Base-by-base conservation (phyloP, 2,329 filamentous ascomycete species). In the Chrysoporthe austroafricana region DNA sequence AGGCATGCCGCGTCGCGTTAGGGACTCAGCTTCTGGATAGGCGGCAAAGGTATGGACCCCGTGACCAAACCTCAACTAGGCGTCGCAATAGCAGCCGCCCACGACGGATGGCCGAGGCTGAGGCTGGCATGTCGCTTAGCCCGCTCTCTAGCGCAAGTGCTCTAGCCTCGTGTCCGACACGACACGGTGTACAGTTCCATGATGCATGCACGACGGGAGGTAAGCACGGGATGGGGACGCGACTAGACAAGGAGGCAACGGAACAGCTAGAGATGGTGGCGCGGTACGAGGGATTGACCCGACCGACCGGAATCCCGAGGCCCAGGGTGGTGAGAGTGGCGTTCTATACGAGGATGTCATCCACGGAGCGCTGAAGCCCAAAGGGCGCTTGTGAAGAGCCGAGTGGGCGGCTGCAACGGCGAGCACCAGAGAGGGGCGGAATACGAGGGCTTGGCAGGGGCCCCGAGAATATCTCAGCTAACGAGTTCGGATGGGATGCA, bases 301-400 rank as follows among this genome's bases (percentile, higher is more conserved):
- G 60, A 62, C 44, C 39, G 44, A 52, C 46, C 60, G 60, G 60
- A 62, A 21, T n/a, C 18, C 59, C 44, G 60, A 34, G 44, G 46
- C 2, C 4, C 34, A 42, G 56, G 44, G 32, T 43, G 18, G 18
- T 39, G 44, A 26, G 21, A 46, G 39, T 34, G 42, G 42, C 21
- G 21, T 14, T n/a, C 21, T 50, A 62, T 46, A 62, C 44, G 59
- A 50, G 59, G 44, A 34, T 46, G 59, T 34, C 43, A 48, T 26
- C 21, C 48, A 7, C 13, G 14, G 26, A 58, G 16, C 50, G 21
- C 50, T 26, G 48, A 52, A 52, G 3, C n/a, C 21, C 48, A 52
- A 16, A 34, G 7, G 50, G 26, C 50, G 50, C 50, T 34, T 54
- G 50, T 14, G 32, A 54, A 54, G 50, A 54, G 26, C 50, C 26